Conservation (phyloP, 805 yeast species). For the Ogataea wickerhamii region DNA sequence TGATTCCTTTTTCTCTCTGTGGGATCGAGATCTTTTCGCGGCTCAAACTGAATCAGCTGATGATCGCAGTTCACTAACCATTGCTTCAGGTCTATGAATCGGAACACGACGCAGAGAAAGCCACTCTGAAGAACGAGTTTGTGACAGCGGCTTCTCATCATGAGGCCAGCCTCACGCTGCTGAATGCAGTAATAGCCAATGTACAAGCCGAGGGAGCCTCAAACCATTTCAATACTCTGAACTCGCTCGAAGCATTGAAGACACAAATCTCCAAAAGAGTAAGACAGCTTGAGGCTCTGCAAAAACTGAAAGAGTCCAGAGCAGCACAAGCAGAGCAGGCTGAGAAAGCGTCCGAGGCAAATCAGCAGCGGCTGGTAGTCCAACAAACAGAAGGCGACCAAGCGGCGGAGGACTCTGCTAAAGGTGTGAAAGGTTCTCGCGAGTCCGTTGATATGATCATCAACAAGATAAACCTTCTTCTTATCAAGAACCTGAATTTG, state of each 20-base stretch:
- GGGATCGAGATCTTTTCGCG: no score
- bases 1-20: no score
- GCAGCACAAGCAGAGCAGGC: conserved; percentile 7
- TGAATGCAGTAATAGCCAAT: conserved; percentile 23
- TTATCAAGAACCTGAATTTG: conserved; percentile 26
- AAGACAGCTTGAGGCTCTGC: conserved; percentile 18
- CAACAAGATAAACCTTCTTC: conserved; percentile 17
- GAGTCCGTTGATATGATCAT: conserved; percentile 5
- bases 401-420: not conserved
- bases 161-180: conserved; percentile 33
- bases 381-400: not conserved
- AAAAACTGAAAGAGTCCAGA: conserved; percentile 12
- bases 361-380: conserved; percentile 3
- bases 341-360: not conserved
- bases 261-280: conserved; percentile 25
- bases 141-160: conserved; percentile 39
- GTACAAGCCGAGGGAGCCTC: conserved; percentile 8
- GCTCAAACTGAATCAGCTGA: no score
- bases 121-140: conserved; percentile 41
- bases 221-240: conserved; percentile 22
- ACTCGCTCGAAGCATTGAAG: conserved; percentile 20
- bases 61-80: no score
- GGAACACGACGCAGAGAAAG: conserved; percentile 51
- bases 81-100: conserved; percentile 50
- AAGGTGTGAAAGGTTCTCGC: not conserved